Base-by-base conservation (phyloP, 768 basidiomycete genomes). In the Omphalotus guepiniiformis region DNA sequence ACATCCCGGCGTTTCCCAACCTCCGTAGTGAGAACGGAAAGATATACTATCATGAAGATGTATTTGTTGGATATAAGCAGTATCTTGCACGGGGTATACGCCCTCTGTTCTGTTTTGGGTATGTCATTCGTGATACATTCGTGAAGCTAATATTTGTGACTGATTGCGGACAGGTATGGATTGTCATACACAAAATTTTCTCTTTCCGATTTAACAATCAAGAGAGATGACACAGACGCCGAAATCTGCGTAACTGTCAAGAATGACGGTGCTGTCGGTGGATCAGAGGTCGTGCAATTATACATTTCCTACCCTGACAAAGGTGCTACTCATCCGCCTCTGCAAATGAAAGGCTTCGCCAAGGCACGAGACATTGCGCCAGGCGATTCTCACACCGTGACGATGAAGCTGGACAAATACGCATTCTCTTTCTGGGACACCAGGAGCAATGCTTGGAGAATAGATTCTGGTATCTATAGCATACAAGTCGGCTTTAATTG, bases 171-270 rank as follows among this genome's bases (percentile, higher is more conserved):
- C 37, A 86, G 85, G 3, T 78, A 73, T 53, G 88, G 88, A 22
- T 67, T 89, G 8, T 89, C 87, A 0, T 92, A 90, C 63, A 88
- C 88, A 4, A 75, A 69, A 1, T 92, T 90, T 59, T 58, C 63
- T 2, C 71, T 83, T 30, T 74, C 73, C 1, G 64, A 78, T 42
- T 59, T 85, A 6, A 49, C 55, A 1, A 57, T 81, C 23, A 64
- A 1, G 67, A 15, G 61, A 53, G 38, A 53, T 54, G 22, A 53
- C 61, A 27, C 16, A 56, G 47, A 59, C 26, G 62, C 62, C 16
- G 58, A 62, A n/a, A 63, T 78, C n/a, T 56, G 59, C 16, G 63
- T 81, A 44, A 73, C 63, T 1, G 67, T 88, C 53, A 71, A 60
- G 43, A 88, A 87, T 61, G 74, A 68, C 15, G 84, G 85, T 3